These are phyloP conservation scores for Lepidopterella palustris DNA, from an alignment of 495 filamentous ascomycete species.

Conservation along the genomic window DNA sequence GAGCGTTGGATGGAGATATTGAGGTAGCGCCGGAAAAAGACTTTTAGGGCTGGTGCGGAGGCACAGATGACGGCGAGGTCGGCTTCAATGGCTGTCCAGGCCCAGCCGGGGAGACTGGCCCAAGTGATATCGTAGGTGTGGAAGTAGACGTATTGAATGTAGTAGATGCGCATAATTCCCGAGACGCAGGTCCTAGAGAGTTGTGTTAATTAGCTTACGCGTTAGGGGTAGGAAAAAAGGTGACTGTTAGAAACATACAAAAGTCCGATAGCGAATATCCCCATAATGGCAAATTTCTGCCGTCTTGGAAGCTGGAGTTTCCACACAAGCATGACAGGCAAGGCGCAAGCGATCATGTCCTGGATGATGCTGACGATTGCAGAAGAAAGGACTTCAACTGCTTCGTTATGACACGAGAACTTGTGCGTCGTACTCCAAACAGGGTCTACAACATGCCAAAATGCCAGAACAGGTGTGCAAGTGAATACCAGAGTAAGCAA, in stretches of 20 bases:
- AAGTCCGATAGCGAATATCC: slow-evolving; percentile 27
- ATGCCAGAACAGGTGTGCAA: slow-evolving; percentile 22
- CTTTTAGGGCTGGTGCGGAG: slow-evolving; percentile 31
- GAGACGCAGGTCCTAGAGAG: slow-evolving; percentile 22
- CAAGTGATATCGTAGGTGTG: slow-evolving; percentile 31
- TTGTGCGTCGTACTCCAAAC: slow-evolving; percentile 19
- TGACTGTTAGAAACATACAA: slow-evolving; percentile 12
- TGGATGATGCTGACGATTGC: slow-evolving; percentile 23
- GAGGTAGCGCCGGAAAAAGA: slow-evolving; percentile 32
- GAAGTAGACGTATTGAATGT: slow-evolving; percentile 22
- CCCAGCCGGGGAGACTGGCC: slow-evolving; percentile 20
- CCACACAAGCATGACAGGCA: slow-evolving; percentile 29
- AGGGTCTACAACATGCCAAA: slow-evolving; percentile 24
- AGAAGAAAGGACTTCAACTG: slow-evolving; percentile 15
- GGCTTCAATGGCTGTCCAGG: slow-evolving; percentile 29
- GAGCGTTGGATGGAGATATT: slow-evolving; percentile 11
- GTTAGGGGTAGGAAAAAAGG: background rate
- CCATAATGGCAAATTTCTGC: slow-evolving; percentile 26
- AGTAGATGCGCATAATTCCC: slow-evolving; percentile 25
- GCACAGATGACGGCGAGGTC: slow-evolving; percentile 34
- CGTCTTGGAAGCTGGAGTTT: slow-evolving; percentile 26
- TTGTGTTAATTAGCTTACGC: background rate
- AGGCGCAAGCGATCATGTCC: slow-evolving; percentile 21
- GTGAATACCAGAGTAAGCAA: slow-evolving; percentile 15
- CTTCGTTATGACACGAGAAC: slow-evolving; percentile 24